phyloP scores from a whole-genome alignment of 2,329 filamentous ascomycete genomes.

The Alternaria brassicae region DNA sequence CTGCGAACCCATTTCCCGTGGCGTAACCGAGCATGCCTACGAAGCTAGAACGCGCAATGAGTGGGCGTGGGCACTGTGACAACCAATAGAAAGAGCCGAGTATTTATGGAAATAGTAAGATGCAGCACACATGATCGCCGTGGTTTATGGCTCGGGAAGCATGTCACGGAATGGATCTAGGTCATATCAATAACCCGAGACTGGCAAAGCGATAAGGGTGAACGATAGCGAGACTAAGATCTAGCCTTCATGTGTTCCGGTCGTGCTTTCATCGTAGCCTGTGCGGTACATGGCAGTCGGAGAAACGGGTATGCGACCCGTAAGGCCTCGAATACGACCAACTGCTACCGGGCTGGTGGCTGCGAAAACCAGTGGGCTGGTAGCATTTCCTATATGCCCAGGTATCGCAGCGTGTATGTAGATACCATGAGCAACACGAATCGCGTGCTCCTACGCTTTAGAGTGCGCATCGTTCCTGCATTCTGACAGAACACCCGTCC shows the following conservation, averaged over 20 bases:
- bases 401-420: background rate
- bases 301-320: constrained; percentile 22
- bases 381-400: background rate
- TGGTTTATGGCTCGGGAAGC: background rate
- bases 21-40: background rate
- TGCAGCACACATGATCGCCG: background rate
- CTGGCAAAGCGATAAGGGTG: background rate
- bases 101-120: background rate
- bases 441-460: background rate
- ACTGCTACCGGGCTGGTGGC: constrained; percentile 15
- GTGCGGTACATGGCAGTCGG: constrained; percentile 13
- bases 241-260: constrained; percentile 21
- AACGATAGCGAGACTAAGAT: background rate
- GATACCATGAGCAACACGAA: background rate
- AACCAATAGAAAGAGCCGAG: background rate
- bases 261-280: constrained; percentile 20
- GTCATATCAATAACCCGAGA: background rate
- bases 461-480: constrained; percentile 10
- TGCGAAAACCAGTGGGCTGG: constrained; percentile 6
- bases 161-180: background rate
- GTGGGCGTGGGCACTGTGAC: background rate
- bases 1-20: constrained; percentile 19
- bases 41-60: background rate
- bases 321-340: constrained; percentile 13
- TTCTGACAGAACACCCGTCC: background rate